Evolutionary conservation across 75 land plant species (phyloP).

Genomic region (Cunninghamia lanceolata): DNA sequence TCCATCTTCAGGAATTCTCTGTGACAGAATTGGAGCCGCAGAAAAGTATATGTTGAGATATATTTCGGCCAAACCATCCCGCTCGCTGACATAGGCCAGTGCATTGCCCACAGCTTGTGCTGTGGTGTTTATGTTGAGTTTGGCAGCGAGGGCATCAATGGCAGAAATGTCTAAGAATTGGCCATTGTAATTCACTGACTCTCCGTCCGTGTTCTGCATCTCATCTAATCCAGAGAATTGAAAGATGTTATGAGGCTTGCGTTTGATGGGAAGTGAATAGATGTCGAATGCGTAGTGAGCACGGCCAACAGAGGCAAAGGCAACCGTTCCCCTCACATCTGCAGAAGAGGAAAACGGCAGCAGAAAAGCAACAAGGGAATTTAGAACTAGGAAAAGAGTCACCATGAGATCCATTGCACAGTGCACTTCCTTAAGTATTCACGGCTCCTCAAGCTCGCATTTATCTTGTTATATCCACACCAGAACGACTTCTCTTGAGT

Average conservation of each 20-base stretch:
- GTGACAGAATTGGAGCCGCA: not conserved
- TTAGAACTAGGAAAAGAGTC: not conserved
- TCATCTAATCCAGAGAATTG: slow-evolving; percentile 19
- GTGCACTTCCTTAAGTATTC: too few relatives aligned
- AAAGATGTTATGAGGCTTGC: too few relatives aligned
- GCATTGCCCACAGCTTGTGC: not conserved
- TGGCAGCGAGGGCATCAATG: slow-evolving; percentile 9
- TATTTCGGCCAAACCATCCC: slow-evolving; percentile 48
- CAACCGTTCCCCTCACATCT: slow-evolving; percentile 27
- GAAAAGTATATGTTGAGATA: slow-evolving; percentile 35
- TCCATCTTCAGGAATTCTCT: not conserved
- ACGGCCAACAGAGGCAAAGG: slow-evolving; percentile 65
- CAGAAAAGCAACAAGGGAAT: not conserved
- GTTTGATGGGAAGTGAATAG: slow-evolving; percentile 47
- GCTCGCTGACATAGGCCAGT: slow-evolving; percentile 63
- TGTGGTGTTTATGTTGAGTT: slow-evolving; percentile 2
- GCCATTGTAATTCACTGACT: slow-evolving; percentile 79
- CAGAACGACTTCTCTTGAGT: not conserved
- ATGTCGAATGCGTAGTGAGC: slow-evolving; percentile 68
- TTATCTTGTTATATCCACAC: not conserved
- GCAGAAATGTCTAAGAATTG: slow-evolving; percentile 42
- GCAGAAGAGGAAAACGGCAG: slow-evolving; percentile 7
- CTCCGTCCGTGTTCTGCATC: slow-evolving; percentile 64
- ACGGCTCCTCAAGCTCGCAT: not conserved
- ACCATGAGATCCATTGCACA: not conserved